These are phyloP conservation scores for Cystobasidium tubakii DNA, from an alignment of 768 basidiomycete genomes.

Conservation along the genomic window DNA sequence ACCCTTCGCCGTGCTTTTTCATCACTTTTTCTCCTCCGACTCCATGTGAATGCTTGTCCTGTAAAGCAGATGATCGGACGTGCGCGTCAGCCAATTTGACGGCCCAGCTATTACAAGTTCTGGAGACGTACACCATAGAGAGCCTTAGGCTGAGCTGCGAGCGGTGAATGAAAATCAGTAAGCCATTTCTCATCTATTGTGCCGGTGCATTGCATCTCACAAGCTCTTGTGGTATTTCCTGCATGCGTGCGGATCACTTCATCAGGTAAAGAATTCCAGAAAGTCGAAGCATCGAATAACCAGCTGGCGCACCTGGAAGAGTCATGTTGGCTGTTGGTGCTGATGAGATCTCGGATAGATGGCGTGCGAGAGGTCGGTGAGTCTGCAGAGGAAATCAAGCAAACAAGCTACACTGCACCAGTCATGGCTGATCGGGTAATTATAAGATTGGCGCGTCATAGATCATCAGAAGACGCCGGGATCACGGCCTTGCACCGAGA, in stretches of 20 bases:
- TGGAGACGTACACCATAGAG: not conserved
- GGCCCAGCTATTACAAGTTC: not conserved
- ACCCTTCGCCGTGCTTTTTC: conserved; percentile 34
- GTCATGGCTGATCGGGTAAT: no score
- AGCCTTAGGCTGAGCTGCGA: conserved; percentile 23
- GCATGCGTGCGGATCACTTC: not conserved
- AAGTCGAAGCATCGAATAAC: not conserved
- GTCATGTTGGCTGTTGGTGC: conserved; percentile 12
- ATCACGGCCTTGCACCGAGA: no score
- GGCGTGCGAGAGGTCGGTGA: not conserved
- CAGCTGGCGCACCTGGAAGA: conserved; percentile 13
- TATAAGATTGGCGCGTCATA: no score
- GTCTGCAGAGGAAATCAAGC: no score
- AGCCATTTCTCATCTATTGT: not conserved
- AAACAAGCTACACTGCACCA: no score
- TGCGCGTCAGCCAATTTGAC: not conserved
- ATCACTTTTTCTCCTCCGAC: conserved; percentile 20
- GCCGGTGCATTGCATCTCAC: not conserved
- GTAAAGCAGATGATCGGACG: not conserved
- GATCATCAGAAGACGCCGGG: no score
- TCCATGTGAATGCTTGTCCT: conserved; percentile 34
- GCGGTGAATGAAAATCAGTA: not conserved
- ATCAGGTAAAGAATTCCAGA: not conserved
- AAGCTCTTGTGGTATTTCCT: conserved; percentile 32
- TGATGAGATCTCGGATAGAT: not conserved